phyloP scores from a whole-genome alignment of 305 asterid species.

The Solanum hybrid region DNA sequence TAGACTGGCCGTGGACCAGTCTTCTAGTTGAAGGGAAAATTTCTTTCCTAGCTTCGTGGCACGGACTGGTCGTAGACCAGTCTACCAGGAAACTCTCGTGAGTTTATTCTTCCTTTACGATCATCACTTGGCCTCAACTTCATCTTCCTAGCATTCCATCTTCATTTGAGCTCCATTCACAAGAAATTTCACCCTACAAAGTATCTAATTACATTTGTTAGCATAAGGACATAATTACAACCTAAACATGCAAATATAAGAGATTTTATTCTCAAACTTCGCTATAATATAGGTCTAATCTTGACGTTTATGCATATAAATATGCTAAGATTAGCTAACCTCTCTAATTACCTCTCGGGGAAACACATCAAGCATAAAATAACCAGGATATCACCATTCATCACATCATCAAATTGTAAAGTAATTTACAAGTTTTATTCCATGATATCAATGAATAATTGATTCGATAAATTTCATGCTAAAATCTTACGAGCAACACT shows the following conservation, averaged over 20 bases:
- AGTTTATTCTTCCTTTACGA: neutral
- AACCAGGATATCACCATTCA: neutral
- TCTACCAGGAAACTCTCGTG: neutral
- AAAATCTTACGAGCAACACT: neutral
- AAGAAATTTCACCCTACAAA: neutral
- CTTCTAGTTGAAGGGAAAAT: neutral
- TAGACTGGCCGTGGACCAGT: neutral
- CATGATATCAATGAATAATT: neutral
- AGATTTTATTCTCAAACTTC: neutral
- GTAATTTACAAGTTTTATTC: neutral
- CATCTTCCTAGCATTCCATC: neutral
- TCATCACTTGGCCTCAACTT: neutral
- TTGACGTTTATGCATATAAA: neutral
- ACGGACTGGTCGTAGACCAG: neutral
- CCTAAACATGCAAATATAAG: neutral
- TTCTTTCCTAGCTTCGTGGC: neutral
- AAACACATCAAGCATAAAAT: neutral
- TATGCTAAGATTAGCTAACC: neutral
- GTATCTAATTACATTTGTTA: neutral
- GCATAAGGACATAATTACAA: neutral
- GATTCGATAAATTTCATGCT: neutral
- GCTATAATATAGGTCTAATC: neutral
- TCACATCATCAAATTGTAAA: neutral
- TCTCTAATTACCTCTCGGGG: neutral
- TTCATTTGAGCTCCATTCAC: neutral